Percentiles rank a stretch among this genome's conserved stretches.
phyloP scores from a whole-genome alignment of 768 basidiomycete species.

The Asterophora lycoperdoides region DNA sequence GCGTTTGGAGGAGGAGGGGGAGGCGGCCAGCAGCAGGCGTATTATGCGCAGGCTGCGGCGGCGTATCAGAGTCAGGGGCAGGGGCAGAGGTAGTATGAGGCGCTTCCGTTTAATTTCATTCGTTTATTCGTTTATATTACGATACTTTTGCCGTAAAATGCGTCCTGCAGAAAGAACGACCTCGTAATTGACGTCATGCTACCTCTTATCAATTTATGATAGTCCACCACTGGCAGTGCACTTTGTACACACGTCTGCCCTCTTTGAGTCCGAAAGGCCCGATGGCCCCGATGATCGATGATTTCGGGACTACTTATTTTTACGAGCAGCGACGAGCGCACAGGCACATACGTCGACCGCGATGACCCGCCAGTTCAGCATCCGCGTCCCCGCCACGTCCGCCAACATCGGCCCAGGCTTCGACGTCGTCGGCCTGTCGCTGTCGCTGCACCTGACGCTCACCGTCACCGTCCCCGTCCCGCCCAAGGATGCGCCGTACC shows the following conservation, averaged over 20 bases:
- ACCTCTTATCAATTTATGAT: too few species aligned
- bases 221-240: too few species aligned
- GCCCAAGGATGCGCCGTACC: constrained; percentile 28
- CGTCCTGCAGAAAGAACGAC: too few species aligned
- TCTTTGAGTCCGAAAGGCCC: too few species aligned
- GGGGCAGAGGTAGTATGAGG: constrained; percentile 15
- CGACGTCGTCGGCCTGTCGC: constrained; percentile 97
- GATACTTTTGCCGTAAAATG: too few species aligned
- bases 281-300: not conserved
- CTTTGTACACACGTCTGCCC: too few species aligned
- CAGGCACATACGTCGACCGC: not conserved
- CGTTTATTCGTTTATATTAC: too few species aligned
- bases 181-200: too few species aligned
- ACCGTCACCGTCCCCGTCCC: constrained; percentile 43
- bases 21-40: constrained; percentile 18
- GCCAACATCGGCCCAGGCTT: constrained; percentile 99
- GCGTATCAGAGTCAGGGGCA: constrained; percentile 18
- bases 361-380: constrained; percentile 46
- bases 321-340: not conserved
- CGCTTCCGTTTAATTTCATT: too few species aligned
- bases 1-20: not conserved
- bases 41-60: constrained; percentile 16
- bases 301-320: not conserved
- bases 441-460: constrained; percentile 80
- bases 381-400: constrained; percentile 93